phyloP scores from a whole-genome alignment of 768 basidiomycete genomes.

The Zangia roseola region DNA sequence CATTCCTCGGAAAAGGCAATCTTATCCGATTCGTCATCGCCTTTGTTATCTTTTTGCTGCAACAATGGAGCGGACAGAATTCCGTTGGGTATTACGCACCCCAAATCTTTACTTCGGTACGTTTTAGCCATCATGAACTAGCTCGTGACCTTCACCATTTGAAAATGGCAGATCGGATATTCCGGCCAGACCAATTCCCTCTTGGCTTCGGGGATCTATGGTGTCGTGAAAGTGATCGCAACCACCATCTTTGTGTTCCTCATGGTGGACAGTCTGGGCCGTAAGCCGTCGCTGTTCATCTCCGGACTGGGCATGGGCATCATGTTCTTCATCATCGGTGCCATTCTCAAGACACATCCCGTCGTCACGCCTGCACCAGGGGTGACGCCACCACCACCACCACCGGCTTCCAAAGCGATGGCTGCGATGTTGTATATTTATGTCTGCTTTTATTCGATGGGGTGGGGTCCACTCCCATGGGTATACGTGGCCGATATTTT shows the following conservation, averaged over 20 bases:
- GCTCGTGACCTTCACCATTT: not conserved
- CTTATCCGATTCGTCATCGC: constrained; percentile 83
- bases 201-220: constrained; percentile 72
- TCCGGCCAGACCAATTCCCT: constrained; percentile 56
- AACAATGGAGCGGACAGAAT: constrained; percentile 86
- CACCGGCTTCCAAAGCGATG: constrained; percentile 70
- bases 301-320: constrained; percentile 78
- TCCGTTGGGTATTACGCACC: constrained; percentile 77
- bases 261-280: constrained; percentile 65
- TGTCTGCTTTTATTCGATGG: constrained; percentile 86
- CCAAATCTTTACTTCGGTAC: constrained; percentile 66
- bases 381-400: constrained; percentile 40
- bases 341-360: constrained; percentile 78
- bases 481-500: constrained; percentile 84
- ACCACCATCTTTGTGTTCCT: constrained; percentile 67
- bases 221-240: constrained; percentile 64
- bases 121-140: constrained; percentile 12
- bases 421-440: constrained; percentile 86
- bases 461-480: constrained; percentile 72
- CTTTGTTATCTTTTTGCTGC: constrained; percentile 72
- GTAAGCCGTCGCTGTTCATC: constrained; percentile 67
- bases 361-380: constrained; percentile 36
- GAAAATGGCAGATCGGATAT: constrained; percentile 57
- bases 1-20: constrained; percentile 82
- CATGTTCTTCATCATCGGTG: constrained; percentile 81